Percentiles rank a stretch among this genome's conserved stretches.
phyloP scores from a whole-genome alignment of 176 grass and related monocot species.

The Aegilops bicornis region DNA sequence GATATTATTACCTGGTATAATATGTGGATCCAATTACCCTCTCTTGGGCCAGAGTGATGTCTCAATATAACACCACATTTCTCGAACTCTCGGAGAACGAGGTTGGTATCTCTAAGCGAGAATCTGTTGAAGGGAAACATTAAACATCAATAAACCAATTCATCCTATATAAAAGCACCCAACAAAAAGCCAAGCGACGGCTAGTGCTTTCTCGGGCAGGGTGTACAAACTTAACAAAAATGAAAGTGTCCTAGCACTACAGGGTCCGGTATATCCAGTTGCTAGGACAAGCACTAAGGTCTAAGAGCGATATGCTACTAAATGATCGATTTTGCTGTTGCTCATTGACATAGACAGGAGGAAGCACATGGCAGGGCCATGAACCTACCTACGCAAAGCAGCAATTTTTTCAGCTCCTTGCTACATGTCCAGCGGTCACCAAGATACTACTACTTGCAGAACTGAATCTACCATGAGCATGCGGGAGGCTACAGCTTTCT shows the following conservation, averaged over 20 bases:
- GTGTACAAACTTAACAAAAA: constrained; percentile 1
- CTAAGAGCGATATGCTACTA: background rate
- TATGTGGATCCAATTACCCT: constrained; percentile 94
- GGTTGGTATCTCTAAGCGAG: constrained; percentile 64
- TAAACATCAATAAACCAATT: constrained; percentile 16
- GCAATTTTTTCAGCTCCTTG: background rate
- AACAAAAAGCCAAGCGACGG: background rate
- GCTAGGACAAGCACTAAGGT: background rate
- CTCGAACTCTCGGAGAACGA: constrained; percentile 80
- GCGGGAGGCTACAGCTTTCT: background rate
- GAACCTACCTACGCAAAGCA: background rate
- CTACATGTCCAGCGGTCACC: background rate
- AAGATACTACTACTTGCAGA: background rate
- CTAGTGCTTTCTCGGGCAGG: background rate
- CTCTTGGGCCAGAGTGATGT: constrained; percentile 68
- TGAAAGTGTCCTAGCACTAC: background rate
- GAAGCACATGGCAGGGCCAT: background rate
- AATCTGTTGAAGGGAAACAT: constrained; percentile 43
- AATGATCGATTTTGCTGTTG: background rate
- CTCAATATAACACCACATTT: constrained; percentile 90
- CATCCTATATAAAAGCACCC: background rate
- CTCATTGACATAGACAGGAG: background rate
- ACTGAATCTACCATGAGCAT: constrained; percentile 9
- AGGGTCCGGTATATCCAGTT: background rate
- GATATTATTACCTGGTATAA: constrained; percentile 76